phyloP scores from a whole-genome alignment of 192 early-diverging fungal species.

The Podochytrium sp. region DNA sequence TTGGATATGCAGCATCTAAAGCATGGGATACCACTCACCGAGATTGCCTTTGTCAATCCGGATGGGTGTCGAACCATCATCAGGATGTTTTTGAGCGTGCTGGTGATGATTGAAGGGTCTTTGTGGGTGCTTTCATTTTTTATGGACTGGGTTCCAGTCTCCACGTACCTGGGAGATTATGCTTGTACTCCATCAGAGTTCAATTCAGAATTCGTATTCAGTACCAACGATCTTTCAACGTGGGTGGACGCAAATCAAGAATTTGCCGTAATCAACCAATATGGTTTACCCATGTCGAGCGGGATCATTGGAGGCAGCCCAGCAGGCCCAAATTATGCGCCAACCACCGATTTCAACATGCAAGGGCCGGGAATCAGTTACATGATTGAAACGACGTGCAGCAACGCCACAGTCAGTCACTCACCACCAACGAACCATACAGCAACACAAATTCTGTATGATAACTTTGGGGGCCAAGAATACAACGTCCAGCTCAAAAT shows the following conservation, averaged over 20 bases:
- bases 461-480: neutral
- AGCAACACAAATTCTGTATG: neutral
- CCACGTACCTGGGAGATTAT: neutral
- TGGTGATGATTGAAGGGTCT: neutral
- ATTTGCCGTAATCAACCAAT: neutral
- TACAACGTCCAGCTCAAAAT: neutral
- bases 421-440: neutral
- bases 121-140: neutral
- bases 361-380: neutral
- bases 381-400: neutral
- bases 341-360: neutral
- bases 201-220: neutral
- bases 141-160: neutral
- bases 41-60: neutral
- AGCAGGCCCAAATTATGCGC: neutral
- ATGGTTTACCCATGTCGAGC: neutral
- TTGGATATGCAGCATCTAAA: neutral
- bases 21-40: neutral
- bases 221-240: neutral
- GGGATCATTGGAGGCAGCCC: neutral
- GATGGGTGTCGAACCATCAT: neutral
- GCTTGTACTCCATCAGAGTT: neutral
- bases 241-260: neutral
- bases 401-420: no score
- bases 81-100: neutral